A percentile compares a stretch with the other conserved stretches of the same genome.
phyloP scores from a whole-genome alignment of 139 green algal species.

The Coccomyxa sp. region DNA sequence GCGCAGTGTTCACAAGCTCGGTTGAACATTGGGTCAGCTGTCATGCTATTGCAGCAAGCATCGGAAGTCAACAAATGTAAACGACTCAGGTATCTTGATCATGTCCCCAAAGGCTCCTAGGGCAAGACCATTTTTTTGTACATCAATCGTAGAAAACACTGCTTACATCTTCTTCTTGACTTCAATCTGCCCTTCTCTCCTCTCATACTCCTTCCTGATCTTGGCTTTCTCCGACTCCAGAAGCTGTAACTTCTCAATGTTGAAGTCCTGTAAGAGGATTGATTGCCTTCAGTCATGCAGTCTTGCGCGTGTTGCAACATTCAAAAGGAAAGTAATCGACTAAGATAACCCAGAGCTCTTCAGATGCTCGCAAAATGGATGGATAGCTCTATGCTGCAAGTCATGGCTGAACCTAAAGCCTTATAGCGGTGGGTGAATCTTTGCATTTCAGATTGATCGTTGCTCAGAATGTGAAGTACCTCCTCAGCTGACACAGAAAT shows the following conservation, averaged over 20 bases:
- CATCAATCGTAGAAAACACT: no score
- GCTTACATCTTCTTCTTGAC: slow-evolving; percentile 97
- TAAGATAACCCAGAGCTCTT: no score
- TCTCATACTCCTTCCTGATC: slow-evolving; percentile 93
- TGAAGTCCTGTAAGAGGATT: slow-evolving; percentile 81
- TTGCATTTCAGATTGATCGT: no score
- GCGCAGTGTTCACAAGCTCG: slow-evolving; percentile 10
- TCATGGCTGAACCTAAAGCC: no score
- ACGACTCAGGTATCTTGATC: background rate
- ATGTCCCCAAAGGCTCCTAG: no score
- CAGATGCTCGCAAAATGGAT: no score
- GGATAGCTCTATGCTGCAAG: no score
- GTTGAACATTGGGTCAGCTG: background rate
- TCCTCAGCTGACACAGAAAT: slow-evolving; percentile 94
- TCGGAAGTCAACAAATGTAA: background rate
- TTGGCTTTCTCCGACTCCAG: slow-evolving; percentile 95
- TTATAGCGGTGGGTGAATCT: no score
- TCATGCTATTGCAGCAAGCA: background rate
- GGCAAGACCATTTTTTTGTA: no score
- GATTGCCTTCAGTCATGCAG: background rate
- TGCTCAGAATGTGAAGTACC: slow-evolving; percentile 34
- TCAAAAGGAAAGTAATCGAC: no score
- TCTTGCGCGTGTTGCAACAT: no score
- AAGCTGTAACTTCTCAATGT: slow-evolving; percentile 96
- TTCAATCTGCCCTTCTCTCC: slow-evolving; percentile 86